Conservation (phyloP, 768 basidiomycete genomes). For the Tephrocybe sp. region DNA sequence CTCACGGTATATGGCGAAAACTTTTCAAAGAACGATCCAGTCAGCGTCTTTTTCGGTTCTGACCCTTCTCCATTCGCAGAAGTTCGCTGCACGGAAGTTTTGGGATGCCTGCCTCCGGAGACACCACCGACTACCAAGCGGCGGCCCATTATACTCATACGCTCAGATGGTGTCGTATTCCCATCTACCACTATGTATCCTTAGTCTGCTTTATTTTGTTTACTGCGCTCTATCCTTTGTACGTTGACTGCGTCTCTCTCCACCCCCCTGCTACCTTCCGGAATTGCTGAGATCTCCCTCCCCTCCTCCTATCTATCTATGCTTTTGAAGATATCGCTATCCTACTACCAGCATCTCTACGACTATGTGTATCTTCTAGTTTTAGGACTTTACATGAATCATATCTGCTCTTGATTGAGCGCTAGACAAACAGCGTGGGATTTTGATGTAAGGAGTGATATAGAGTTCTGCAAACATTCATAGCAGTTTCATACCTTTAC, state of each 20-base stretch:
- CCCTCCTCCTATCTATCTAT: constrained; percentile 14
- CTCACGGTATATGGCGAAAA: constrained; percentile 88
- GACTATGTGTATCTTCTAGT: constrained; percentile 14
- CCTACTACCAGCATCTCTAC: constrained; percentile 2
- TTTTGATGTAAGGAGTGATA: neutral
- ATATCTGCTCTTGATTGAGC: constrained; percentile 1
- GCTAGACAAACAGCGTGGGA: neutral
- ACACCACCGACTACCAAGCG: constrained; percentile 62
- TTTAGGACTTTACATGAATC: constrained; percentile 2
- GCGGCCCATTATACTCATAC: constrained; percentile 77
- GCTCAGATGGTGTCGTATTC: constrained; percentile 84
- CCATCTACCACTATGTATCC: constrained; percentile 82
- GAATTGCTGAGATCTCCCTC: constrained; percentile 20
- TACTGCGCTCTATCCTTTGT: constrained; percentile 10
- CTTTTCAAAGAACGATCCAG: constrained; percentile 79
- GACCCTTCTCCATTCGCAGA: constrained; percentile 87
- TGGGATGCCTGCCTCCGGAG: constrained; percentile 80
- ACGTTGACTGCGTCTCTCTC: constrained; percentile 16
- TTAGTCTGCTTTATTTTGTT: constrained; percentile 33
- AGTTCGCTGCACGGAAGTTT: constrained; percentile 82
- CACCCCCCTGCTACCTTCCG: constrained; percentile 22
- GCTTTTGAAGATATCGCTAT: constrained; percentile 15
- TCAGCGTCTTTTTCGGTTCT: constrained; percentile 82
- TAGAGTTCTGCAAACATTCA: neutral
- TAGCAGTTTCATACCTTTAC: too few relatives aligned